Evolutionary conservation across 2,329 filamentous ascomycete genomes (phyloP).

Genomic region (Stylonectria norvegica): DNA sequence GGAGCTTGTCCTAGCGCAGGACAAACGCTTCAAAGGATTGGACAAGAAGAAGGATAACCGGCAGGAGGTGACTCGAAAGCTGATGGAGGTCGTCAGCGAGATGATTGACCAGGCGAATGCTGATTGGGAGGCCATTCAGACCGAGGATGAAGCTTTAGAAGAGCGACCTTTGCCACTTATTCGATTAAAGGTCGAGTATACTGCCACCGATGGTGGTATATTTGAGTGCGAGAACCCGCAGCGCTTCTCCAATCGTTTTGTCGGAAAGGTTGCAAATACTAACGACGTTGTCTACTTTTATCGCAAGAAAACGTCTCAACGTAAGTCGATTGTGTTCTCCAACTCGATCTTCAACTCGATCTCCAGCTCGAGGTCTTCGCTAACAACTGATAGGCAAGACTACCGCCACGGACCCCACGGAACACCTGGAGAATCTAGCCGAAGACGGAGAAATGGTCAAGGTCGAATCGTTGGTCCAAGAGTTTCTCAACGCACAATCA

Average conservation of each 20-base stretch:
- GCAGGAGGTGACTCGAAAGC: conserved; percentile 70
- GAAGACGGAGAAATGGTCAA: conserved; percentile 65
- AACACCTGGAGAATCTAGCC: conserved; percentile 55
- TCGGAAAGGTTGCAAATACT: conserved; percentile 85
- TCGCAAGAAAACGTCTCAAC: conserved; percentile 70
- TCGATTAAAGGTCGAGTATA: conserved; percentile 86
- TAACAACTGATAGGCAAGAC: conserved; percentile 27
- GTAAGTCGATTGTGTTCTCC: conserved; percentile 15
- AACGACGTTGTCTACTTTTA: conserved; percentile 94
- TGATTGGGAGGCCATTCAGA: conserved; percentile 78
- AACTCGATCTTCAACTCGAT: neutral
- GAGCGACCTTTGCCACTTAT: conserved; percentile 75
- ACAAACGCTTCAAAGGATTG: conserved; percentile 72
- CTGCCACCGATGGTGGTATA: conserved; percentile 75
- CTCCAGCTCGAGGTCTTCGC: no score
- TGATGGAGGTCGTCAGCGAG: conserved; percentile 76
- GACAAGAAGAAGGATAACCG: conserved; percentile 81
- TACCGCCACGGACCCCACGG: conserved; percentile 54
- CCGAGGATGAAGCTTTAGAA: conserved; percentile 56
- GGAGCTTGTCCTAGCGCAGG: conserved; percentile 74
- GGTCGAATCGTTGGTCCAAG: conserved; percentile 82
- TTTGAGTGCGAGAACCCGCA: conserved; percentile 95
- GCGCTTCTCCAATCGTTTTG: conserved; percentile 89
- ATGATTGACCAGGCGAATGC: conserved; percentile 81
- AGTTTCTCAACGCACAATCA: conserved; percentile 82